Base-by-base conservation (phyloP, 768 basidiomycete genomes). In the Leccinum uliginosum region DNA sequence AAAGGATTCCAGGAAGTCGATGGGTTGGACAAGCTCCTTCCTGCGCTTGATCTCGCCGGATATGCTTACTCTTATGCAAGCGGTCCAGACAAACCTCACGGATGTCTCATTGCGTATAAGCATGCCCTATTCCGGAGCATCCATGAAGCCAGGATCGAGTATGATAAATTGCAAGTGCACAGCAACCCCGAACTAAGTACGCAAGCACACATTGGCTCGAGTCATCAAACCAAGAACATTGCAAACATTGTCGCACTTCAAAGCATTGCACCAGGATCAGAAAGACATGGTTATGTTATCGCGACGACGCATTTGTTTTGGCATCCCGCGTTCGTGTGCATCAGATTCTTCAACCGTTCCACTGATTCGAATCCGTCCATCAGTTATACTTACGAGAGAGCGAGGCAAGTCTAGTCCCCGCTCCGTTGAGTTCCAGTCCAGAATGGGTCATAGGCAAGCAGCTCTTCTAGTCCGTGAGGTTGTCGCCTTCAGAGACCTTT, bases 221-320 rank as follows among this genome's bases (percentile, higher is more conserved):
- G 83, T 62, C 87, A 87, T 67, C 73, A 70, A 30, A 94, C 92
- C 2, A 89, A 76, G 70, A 98, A 97, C 67, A 86, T 97, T 50
- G 93, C 82, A 3, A 80, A 83, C 50, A 70, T 98, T 27, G 80
- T 91, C 19, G 87, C 87, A 1, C 73, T 98, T 52, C 75, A 77
- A 61, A 74, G 73, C 46, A 68, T 73, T 6, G 72, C 70, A 9
- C 62, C 75, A 15, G 63, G 73, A 26, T 53, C 43, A 57, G 48
- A 46, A 15, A 38, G 66, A 7, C 72, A 76, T 38, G 91, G 93
- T 4, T 70, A 92, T 32, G 74, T 96, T 40, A 74, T 95, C 14
- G 91, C 84, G 3, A 97, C 95, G 1, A 94, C 94, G 0, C 95
- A 98, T 74, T 75, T 96, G 23, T 98, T 97, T 71, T 98, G 95